phyloP scores from a whole-genome alignment of 2,329 filamentous ascomycete species.

The Neopestalotiopsis sp. region DNA sequence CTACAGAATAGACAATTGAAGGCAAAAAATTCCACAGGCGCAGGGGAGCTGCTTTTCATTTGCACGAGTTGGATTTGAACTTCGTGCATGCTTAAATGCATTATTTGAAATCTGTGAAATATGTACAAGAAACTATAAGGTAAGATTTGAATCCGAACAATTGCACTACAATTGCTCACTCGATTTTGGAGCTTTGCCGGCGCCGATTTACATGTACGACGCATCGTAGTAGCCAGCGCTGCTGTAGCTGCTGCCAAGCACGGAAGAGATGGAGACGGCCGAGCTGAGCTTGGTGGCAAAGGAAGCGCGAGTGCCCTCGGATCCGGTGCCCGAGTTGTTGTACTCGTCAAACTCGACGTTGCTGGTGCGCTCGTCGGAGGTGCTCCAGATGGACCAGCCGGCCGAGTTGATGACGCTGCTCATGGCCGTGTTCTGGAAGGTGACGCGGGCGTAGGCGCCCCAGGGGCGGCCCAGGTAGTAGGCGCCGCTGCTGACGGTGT shows the following conservation, averaged over 20 bases:
- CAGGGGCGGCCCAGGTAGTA: constrained; percentile 57
- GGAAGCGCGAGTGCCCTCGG: constrained; percentile 56
- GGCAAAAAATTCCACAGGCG: no score
- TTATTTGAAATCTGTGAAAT: no score
- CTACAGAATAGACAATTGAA: no score
- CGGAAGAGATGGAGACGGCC: constrained; percentile 38
- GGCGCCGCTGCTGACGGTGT: constrained; percentile 41
- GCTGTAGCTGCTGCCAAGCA: constrained; percentile 28
- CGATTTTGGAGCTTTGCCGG: no score
- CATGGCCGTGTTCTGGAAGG: constrained; percentile 55
- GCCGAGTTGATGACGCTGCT: constrained; percentile 60
- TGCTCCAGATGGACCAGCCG: constrained; percentile 64
- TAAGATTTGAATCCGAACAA: no score
- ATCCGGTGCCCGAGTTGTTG: constrained; percentile 61
- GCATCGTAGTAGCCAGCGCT: constrained; percentile 28
- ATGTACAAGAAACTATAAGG: no score
- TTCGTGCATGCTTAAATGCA: no score
- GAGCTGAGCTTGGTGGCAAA: constrained; percentile 43
- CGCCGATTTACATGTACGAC: constrained; percentile 25
- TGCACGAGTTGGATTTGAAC: no score
- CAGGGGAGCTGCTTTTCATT: no score
- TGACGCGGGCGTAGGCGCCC: constrained; percentile 50
- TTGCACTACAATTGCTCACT: no score
- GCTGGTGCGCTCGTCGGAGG: constrained; percentile 50
- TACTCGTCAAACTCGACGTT: constrained; percentile 65